Evolutionary conservation across 306 rosid genomes (phyloP), one percentile per base, ranked within the genome.

Genomic region (Arachis hypogaea): DNA sequence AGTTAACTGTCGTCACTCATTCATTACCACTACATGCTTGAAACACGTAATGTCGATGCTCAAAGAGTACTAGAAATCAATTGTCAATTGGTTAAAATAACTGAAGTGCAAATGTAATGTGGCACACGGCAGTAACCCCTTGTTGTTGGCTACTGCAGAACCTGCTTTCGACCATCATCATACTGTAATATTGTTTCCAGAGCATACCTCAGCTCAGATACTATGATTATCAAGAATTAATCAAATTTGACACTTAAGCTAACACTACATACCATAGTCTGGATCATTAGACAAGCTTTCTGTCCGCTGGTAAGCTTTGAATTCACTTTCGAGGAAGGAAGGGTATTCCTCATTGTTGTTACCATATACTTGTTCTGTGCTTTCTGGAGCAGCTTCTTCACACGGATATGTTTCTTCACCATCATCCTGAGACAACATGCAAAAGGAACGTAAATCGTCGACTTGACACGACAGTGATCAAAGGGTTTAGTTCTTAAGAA

Each of bases 361-460:
- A 54, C 5, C 60, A 52, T 7, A 52, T 62, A 57, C 56, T 66
- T 59, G 72, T 72, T 67, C 51, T 49, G 80, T 70, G 71, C 66
- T 79, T 49, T 74, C 86, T 29, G 45, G 9, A 50, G 76, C 69
- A 71, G 44, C 81, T 72, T 80, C 81, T 58, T 78, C 71, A 58
- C 36, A 72, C 9, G 8, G 44, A 76, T 51, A 3, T 29, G 65
- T 60, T 71, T 80, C 89, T 55, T 43, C 68, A 63, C 71, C 54
- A 73, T 79, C 84, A 71, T 40, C 85, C 96, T 88, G 56, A 55
- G 58, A 63, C 22, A 75, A 45, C 44, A 7, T 22, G 60, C 47
- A 77, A 5, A 22, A 9, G 72, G 0, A 58, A 74, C 9, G 42
- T 22, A 6, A 50, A 67, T 57, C 78, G 60, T 56, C 47, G 56